These are phyloP conservation scores for Microcyclosporella mali DNA, from an alignment of 2,329 filamentous ascomycete genomes.

Conservation along the genomic window DNA sequence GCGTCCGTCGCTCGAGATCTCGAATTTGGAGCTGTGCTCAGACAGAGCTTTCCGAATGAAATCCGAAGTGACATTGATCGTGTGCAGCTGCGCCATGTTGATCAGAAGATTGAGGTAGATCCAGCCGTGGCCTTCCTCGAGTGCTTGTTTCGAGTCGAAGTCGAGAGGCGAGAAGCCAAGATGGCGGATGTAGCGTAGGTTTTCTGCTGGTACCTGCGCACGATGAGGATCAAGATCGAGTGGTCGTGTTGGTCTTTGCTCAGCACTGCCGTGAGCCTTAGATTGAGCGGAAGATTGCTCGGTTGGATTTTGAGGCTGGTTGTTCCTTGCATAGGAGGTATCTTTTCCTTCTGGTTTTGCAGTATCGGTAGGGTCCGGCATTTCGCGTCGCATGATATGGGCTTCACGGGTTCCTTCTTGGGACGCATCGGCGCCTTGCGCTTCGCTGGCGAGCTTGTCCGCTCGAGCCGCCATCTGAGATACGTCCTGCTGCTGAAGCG, in stretches of 20 bases:
- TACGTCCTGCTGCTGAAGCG: constrained; percentile 52
- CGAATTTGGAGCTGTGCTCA: constrained; percentile 67
- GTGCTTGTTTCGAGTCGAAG: constrained; percentile 44
- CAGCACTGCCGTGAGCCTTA: constrained; percentile 24
- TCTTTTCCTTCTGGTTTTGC: constrained; percentile 3
- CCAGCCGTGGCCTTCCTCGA: constrained; percentile 67
- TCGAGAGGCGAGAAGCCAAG: constrained; percentile 61
- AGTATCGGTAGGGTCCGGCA: constrained; percentile 20
- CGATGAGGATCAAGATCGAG: constrained; percentile 72
- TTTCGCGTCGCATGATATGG: constrained; percentile 35
- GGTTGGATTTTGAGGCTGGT: background rate
- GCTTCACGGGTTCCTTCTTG: constrained; percentile 43
- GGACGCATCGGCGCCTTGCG: constrained; percentile 30
- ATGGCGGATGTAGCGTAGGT: constrained; percentile 73
- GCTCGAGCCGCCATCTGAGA: constrained; percentile 49
- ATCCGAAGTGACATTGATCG: constrained; percentile 71
- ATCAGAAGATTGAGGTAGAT: constrained; percentile 74
- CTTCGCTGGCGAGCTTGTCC: constrained; percentile 38
- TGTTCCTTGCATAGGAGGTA: constrained; percentile 3
- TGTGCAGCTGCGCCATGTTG: constrained; percentile 78
- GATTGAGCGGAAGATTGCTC: background rate
- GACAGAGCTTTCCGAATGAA: constrained; percentile 68
- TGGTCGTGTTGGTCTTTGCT: constrained; percentile 71
- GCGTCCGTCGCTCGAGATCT: constrained; percentile 68
- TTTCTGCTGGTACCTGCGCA: constrained; percentile 67